Base-by-base conservation (phyloP, 768 basidiomycete species). In the Cystobasidium ongulense region DNA sequence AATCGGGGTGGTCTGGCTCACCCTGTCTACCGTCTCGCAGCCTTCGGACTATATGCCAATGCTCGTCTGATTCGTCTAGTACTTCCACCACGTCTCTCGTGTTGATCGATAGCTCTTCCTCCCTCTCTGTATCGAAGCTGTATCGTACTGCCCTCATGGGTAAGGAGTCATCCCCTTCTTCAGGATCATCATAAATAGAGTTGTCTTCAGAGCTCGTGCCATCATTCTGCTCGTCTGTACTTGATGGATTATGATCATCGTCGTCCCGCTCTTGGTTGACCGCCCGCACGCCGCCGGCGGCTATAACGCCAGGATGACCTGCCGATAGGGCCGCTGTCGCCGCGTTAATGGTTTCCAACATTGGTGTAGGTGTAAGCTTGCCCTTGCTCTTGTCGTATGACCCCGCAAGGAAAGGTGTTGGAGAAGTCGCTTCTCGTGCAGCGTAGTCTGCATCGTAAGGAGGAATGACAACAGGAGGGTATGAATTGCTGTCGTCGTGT, bases 381-480 rank as follows among this genome's bases (percentile, higher is more conserved):
- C 54, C 68, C 25, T 71, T 71, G 27, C 31, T 59, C 68, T 71
- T 71, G 25, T 71, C 68, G n/a, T 59, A 13, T 1, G 33, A 8
- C 5, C 33, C 54, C 21, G 65, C 18, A 31, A 50, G 39, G 50
- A 67, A 67, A 10, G 68, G 68, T 25, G 68, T n/a, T 59, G 68
- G 29, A 23, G 68, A 71, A 25, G 50, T 36, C 31, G 53, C 41
- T 33, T 75, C 68, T 35, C 67, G 53, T 21, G 81, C 89, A 77
- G 89, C 88, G 53, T 90, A 88, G 35, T 92, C 89, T 0, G 87
- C 86, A 13, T 89, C 88, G 27, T 77, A 77, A 0, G 81, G 85
- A 8, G 80, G 82, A 74, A 89, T 90, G 73, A 86, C 85, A 78
- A 88, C 89, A 76, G 82, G 36, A 29, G 74, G 74, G 64, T 77